These are phyloP conservation scores for Mycena pura DNA, from an alignment of 768 basidiomycete species.

Conservation along the genomic window DNA sequence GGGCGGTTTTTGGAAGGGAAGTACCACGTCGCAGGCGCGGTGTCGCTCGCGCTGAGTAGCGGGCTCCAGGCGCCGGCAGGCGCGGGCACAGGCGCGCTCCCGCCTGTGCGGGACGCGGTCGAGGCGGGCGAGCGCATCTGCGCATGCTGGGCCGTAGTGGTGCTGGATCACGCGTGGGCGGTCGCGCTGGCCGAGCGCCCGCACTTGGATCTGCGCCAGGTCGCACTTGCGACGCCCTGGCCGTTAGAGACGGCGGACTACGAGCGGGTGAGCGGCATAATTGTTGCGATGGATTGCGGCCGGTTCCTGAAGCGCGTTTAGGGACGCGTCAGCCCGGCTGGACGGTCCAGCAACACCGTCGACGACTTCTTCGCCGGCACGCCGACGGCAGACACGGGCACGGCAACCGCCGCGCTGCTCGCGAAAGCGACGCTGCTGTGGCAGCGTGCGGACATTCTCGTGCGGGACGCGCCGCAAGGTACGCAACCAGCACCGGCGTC, in stretches of 20 bases:
- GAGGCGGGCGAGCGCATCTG: slow-evolving; percentile 47
- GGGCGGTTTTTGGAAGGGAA: slow-evolving; percentile 55
- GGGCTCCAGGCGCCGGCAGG: slow-evolving; percentile 40
- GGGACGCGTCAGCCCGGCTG: not conserved
- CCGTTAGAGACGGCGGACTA: slow-evolving; percentile 45
- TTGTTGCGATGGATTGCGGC: not conserved
- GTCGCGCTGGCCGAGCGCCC: slow-evolving; percentile 41
- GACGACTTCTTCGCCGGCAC: not conserved
- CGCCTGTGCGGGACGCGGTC: slow-evolving; percentile 34
- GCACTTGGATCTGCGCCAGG: slow-evolving; percentile 18
- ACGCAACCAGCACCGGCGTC: not conserved
- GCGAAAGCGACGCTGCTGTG: slow-evolving; percentile 14
- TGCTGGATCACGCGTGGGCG: slow-evolving; percentile 49
- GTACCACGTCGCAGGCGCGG: slow-evolving; percentile 46
- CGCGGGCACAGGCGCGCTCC: slow-evolving; percentile 40
- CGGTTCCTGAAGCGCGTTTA: not conserved
- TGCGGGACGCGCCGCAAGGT: slow-evolving; percentile 6
- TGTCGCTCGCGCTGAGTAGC: slow-evolving; percentile 42
- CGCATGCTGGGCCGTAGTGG: slow-evolving; percentile 43
- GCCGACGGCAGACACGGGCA: not conserved
- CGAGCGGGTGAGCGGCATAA: slow-evolving; percentile 33
- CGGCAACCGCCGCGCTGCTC: slow-evolving; percentile 4
- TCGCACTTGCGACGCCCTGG: slow-evolving; percentile 42
- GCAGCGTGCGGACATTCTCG: slow-evolving; percentile 3
- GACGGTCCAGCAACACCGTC: not conserved